Evolutionary conservation across 176 grass and related monocot species (phyloP).

Genomic region (Luzula sylvatica): DNA sequence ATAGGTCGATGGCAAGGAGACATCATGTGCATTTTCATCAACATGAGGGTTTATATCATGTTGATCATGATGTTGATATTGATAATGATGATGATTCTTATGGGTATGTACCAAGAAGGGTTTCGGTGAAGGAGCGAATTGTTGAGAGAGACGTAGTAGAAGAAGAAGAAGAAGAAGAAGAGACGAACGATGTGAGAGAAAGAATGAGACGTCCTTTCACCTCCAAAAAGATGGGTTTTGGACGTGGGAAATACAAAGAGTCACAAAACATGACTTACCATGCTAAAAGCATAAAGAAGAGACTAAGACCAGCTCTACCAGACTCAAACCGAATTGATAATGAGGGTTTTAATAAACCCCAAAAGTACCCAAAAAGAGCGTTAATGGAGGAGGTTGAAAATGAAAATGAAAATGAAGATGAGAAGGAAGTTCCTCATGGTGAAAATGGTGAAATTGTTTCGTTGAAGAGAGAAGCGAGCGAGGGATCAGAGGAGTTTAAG

Average conservation of each 20-base stretch:
- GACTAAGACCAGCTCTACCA: slow-evolving; percentile 8
- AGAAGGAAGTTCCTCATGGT: slow-evolving; percentile 9
- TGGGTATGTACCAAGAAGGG: slow-evolving; percentile 23
- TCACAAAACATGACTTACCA: slow-evolving; percentile 28
- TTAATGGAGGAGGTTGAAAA: slow-evolving; percentile 7
- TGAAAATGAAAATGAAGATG: slow-evolving; percentile 26
- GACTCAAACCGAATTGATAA: slow-evolving; percentile 33
- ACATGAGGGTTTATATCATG: slow-evolving; percentile 16
- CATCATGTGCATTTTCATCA: background rate
- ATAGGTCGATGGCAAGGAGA: slow-evolving; percentile 16
- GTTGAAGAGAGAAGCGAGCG: slow-evolving; percentile 46
- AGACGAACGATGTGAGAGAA: slow-evolving; percentile 19
- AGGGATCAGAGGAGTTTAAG: slow-evolving; percentile 75
- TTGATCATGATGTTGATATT: slow-evolving; percentile 30
- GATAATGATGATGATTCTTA: slow-evolving; percentile 28
- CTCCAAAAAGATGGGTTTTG: slow-evolving; percentile 18
- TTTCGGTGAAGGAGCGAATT: slow-evolving; percentile 50
- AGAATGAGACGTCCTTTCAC: slow-evolving; percentile 9
- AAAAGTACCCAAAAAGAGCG: slow-evolving; percentile 32
- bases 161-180: too few relatives aligned
- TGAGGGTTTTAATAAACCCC: slow-evolving; percentile 31
- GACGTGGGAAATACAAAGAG: slow-evolving; percentile 21
- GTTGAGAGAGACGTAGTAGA: slow-evolving; percentile 19
- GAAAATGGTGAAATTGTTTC: slow-evolving; percentile 21
- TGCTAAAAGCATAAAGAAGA: slow-evolving; percentile 31